Evolutionary conservation across 2,329 filamentous ascomycete genomes (phyloP).

Genomic region (Botrytis medusae): DNA sequence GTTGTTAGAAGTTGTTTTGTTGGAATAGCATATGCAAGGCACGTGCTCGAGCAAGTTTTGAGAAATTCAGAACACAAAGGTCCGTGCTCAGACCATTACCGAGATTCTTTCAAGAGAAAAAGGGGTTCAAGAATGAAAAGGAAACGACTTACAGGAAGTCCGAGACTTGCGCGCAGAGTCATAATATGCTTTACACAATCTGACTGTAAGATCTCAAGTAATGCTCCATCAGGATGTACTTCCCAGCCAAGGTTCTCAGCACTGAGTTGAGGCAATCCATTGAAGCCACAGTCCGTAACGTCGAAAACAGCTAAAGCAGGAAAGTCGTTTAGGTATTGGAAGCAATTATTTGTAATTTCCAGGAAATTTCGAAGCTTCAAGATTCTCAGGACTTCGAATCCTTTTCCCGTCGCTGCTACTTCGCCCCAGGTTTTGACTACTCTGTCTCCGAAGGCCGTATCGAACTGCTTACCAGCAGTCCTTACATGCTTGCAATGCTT

Average conservation of each 20-base stretch:
- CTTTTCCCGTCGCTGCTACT: conserved; percentile 31
- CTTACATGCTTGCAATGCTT: not conserved
- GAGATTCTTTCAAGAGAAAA: not conserved
- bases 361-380: conserved; percentile 37
- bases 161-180: conserved; percentile 23
- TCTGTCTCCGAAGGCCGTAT: conserved; percentile 30
- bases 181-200: conserved; percentile 30
- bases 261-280: conserved; percentile 10
- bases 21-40: not conserved
- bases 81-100: not conserved
- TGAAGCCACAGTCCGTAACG: conserved; percentile 33
- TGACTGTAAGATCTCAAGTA: conserved; percentile 29
- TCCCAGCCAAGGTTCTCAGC: conserved; percentile 33
- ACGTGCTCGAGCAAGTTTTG: not conserved
- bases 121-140: not conserved
- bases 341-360: conserved; percentile 35
- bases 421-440: conserved; percentile 39
- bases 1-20: not conserved
- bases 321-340: conserved; percentile 38
- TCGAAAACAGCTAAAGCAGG: conserved; percentile 38
- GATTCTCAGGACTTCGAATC: conserved; percentile 38
- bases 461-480: not conserved
- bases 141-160: conserved; percentile 1
- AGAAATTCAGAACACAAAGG: not conserved
- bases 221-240: conserved; percentile 22